Evolutionary conservation across 139 green algal species (phyloP), one percentile per base, ranked within the genome.

Genomic region (Pedinophyceae sp.): DNA sequence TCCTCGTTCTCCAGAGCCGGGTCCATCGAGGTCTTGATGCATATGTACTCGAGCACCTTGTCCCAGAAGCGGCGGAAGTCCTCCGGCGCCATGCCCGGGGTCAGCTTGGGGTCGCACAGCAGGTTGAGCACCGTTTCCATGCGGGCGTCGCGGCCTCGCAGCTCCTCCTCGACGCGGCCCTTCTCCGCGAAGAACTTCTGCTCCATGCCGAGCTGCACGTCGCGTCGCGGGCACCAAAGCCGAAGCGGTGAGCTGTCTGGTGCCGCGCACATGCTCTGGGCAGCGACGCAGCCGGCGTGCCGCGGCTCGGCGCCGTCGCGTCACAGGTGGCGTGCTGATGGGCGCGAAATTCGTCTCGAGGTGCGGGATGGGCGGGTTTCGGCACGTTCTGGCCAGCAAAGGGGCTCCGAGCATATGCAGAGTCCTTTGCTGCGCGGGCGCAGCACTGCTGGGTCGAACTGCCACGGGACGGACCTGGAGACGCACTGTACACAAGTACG

Each of bases 41-140:
- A 61, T 19, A 72, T 57, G 18, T 68, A 70, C 57, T 76, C 69
- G 30, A 76, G 13, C 39, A 76, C 50, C 2, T 55, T 46, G 3
- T 49, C 25, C 39, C 62, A 58, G 4, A 72, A 59, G 24, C 50
- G 50, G 38, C 72, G 60, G 25, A 69, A 71, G 16, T 59, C 55
- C 3, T 56, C 52, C 2, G 50, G 18, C 0, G 43, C 50, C 28
- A 52, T 68, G 43, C 39, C 48, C 38, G 19, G 17, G 1, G 26
- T 19, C 4, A 48, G 41, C 22, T 20, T 19, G 10, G 61, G 23
- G 2, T 18, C 10, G 40, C 13, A 38, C 13, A 29, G 7, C 7
- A n/a, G 26, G 17, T 38, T 53, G 3, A 28, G 45, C 1, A 54
- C 68, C 4, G 71, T 64, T 55, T 62, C 48, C 18, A 72, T 38